phyloP scores from a whole-genome alignment of 2,329 filamentous ascomycete genomes.

The Venturia aucupariae region DNA sequence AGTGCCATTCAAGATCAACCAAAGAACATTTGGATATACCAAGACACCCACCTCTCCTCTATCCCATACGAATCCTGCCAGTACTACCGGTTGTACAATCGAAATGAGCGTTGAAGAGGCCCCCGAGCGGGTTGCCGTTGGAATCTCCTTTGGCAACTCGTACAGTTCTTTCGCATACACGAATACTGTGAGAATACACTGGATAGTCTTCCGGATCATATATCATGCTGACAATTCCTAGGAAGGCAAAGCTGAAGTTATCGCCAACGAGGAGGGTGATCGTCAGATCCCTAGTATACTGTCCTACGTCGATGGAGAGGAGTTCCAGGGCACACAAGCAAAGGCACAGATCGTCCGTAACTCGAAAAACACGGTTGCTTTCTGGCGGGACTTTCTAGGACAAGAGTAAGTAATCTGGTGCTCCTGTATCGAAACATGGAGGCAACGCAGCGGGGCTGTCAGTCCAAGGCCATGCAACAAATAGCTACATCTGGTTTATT shows the following conservation, averaged over 20 bases:
- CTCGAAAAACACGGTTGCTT: conserved; percentile 83
- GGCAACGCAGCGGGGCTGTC: not conserved
- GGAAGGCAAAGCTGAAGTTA: conserved; percentile 94
- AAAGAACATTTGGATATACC: not conserved
- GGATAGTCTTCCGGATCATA: no score
- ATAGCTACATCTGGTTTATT: not conserved
- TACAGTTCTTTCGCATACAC: conserved; percentile 96
- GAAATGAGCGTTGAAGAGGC: conserved; percentile 43
- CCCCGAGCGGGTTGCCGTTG: conserved; percentile 62
- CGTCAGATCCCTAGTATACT: conserved; percentile 92
- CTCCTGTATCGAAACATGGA: not conserved
- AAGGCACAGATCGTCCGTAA: conserved; percentile 92
- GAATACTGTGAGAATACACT: conserved; percentile 42
- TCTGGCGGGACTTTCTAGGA: conserved; percentile 92
- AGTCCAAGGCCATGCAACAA: not conserved
- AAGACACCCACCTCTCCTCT: not conserved
- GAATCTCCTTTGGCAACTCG: conserved; percentile 95
- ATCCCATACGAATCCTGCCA: not conserved
- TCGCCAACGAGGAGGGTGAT: conserved; percentile 98
- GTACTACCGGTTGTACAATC: not conserved
- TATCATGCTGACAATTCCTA: conserved; percentile 21
- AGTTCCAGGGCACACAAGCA: conserved; percentile 92
- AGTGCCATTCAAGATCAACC: not conserved
- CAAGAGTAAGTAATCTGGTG: conserved; percentile 58
- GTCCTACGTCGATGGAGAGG: conserved; percentile 91